Percentiles rank a stretch among this genome's conserved stretches.
Conservation (phyloP, 768 basidiomycete species). For the Cyclocybe aegerita region DNA sequence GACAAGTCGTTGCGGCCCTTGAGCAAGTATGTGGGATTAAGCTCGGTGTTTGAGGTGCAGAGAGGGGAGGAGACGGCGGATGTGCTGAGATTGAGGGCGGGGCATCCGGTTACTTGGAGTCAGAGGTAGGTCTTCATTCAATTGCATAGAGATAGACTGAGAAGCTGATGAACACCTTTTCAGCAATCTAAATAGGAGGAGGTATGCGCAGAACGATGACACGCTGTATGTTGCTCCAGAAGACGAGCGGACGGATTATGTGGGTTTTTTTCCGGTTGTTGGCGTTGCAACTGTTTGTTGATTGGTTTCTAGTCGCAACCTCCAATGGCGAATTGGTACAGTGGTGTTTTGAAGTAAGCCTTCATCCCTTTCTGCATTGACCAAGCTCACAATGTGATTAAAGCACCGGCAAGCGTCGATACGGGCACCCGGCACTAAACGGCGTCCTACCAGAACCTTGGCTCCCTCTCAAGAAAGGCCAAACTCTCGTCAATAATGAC, state of each 20-base stretch:
- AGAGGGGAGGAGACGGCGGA: conserved; percentile 85
- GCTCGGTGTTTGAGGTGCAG: conserved; percentile 86
- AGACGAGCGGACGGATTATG: conserved; percentile 90
- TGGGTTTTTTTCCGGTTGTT: conserved; percentile 27
- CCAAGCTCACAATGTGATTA: conserved; percentile 8
- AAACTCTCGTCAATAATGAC: conserved; percentile 66
- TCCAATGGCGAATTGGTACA: conserved; percentile 94
- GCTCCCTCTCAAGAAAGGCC: conserved; percentile 87
- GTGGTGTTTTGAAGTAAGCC: conserved; percentile 82
- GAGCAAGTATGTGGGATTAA: conserved; percentile 81
- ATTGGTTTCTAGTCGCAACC: conserved; percentile 73
- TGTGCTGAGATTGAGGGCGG: conserved; percentile 69
- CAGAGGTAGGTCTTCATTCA: conserved; percentile 61
- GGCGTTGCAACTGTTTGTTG: conserved; percentile 8
- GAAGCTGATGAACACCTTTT: background rate
- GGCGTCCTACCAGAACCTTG: conserved; percentile 92
- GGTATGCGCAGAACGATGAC: conserved; percentile 94
- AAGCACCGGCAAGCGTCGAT: conserved; percentile 92
- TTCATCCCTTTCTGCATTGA: background rate
- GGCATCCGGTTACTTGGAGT: conserved; percentile 85
- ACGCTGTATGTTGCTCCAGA: conserved; percentile 94
- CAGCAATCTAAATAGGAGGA: conserved; percentile 79
- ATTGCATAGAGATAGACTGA: background rate
- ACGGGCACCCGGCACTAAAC: conserved; percentile 94
- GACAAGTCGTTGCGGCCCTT: conserved; percentile 66